Evolutionary conservation across 176 grass and related monocot genomes (phyloP).

Genomic region (Tuctoria greenei): DNA sequence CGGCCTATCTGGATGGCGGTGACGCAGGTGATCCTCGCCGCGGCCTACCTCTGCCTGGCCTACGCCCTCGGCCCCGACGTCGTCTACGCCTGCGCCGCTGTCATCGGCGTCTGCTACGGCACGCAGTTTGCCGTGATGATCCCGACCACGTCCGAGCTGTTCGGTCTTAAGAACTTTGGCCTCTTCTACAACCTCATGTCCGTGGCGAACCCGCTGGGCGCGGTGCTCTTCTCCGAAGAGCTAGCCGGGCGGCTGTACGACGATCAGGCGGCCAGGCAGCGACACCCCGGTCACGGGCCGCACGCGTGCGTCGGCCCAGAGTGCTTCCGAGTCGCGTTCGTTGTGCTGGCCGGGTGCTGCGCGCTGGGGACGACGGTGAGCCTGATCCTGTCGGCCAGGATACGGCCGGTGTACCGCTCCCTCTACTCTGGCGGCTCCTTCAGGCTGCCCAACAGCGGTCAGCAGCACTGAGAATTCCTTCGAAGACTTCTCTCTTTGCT

Average conservation of each 20-base stretch:
- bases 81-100: conserved; percentile 35
- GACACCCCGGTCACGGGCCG: neutral
- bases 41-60: conserved; percentile 45
- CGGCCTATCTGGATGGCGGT: conserved; percentile 51
- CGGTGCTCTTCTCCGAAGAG: conserved; percentile 58
- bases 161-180: conserved; percentile 64
- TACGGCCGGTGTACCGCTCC: conserved; percentile 54
- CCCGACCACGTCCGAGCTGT: conserved; percentile 60
- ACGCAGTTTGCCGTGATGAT: conserved; percentile 66
- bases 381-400: conserved; percentile 46
- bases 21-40: conserved; percentile 45
- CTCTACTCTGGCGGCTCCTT: conserved; percentile 56
- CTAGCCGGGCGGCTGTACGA: conserved; percentile 57
- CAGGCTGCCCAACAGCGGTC: conserved; percentile 22
- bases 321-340: conserved; percentile 59
- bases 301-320: conserved; percentile 45
- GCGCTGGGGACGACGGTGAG: conserved; percentile 49
- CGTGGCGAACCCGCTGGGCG: conserved; percentile 58
- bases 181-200: conserved; percentile 70
- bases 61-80: conserved; percentile 13
- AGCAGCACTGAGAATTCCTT: conserved; percentile 1
- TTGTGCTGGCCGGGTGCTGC: conserved; percentile 52
- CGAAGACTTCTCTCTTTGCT: neutral
- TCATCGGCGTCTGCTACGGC: conserved; percentile 64
- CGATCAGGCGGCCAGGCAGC: conserved; percentile 38